Conservation (phyloP, 208 protist genomes). For the Leishmania tropica region DNA sequence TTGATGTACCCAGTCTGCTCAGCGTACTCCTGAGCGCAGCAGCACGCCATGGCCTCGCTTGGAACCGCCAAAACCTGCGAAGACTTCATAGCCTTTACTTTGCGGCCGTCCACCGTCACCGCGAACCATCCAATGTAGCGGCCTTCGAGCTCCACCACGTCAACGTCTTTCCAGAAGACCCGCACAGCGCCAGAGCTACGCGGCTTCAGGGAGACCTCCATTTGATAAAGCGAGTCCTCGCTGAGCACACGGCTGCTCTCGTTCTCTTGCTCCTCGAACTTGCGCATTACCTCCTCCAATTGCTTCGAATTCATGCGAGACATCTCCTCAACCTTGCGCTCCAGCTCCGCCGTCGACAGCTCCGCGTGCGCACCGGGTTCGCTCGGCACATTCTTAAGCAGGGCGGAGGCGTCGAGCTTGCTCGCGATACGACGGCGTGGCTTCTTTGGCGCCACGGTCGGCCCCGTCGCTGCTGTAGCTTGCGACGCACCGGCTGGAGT, state of each 20-base stretch:
- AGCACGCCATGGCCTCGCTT: constrained; percentile 83
- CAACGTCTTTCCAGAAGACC: constrained; percentile 91
- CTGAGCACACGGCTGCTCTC: constrained; percentile 75
- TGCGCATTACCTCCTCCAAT: constrained; percentile 63
- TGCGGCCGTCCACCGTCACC: constrained; percentile 86
- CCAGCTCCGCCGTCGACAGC: constrained; percentile 84
- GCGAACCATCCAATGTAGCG: constrained; percentile 75
- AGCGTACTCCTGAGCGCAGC: constrained; percentile 87
- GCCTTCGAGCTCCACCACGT: constrained; percentile 61
- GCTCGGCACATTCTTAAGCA: constrained; percentile 66
- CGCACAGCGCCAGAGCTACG: constrained; percentile 63
- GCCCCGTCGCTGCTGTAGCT: constrained; percentile 8
- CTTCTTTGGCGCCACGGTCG: constrained; percentile 70
- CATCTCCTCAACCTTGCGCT: constrained; percentile 85
- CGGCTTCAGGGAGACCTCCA: constrained; percentile 87
- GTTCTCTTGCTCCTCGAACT: constrained; percentile 70
- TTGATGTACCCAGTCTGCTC: constrained; percentile 86
- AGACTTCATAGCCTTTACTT: constrained; percentile 91
- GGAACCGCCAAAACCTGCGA: constrained; percentile 72
- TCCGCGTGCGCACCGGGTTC: constrained; percentile 84
- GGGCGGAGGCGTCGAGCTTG: constrained; percentile 54
- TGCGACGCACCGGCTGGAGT: neutral
- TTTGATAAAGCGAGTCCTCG: constrained; percentile 90
- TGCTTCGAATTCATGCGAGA: constrained; percentile 67
- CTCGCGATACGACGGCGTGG: constrained; percentile 56